These are phyloP conservation scores for Neurospora sp. DNA, from an alignment of 495 filamentous ascomycete genomes.

Conservation along the genomic window DNA sequence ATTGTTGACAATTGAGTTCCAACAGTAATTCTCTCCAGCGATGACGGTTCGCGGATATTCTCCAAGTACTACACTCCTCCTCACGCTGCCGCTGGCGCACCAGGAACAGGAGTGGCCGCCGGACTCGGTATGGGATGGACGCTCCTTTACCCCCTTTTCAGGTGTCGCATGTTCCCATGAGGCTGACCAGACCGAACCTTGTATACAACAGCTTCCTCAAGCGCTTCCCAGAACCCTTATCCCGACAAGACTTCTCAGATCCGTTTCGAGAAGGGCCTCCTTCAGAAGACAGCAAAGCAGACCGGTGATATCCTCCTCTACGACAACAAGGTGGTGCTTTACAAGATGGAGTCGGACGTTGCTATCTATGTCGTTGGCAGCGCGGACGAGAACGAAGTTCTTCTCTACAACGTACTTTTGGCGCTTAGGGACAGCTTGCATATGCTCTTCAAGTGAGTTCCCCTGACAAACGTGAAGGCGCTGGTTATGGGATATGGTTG, in stretches of 20 bases:
- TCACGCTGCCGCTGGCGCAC: conserved; percentile 53
- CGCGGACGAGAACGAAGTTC: conserved; percentile 89
- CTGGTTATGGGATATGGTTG: conserved; percentile 35
- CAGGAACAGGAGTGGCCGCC: conserved; percentile 9
- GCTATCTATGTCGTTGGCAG: conserved; percentile 86
- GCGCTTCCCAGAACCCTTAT: conserved; percentile 56
- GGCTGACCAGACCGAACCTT: not conserved
- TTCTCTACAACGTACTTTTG: conserved; percentile 87
- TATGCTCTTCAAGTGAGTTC: conserved; percentile 62
- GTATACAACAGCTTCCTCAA: conserved; percentile 7
- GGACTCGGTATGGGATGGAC: conserved; percentile 6
- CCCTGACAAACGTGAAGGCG: not conserved
- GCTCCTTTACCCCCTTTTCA: not conserved
- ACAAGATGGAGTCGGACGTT: conserved; percentile 95
- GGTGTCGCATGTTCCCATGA: not conserved
- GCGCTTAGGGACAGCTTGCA: conserved; percentile 82
- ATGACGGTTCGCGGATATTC: conserved; percentile 84
- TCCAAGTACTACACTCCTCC: conserved; percentile 91
- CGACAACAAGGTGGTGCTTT: conserved; percentile 89
- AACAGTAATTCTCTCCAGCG: conserved; percentile 53
- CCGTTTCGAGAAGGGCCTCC: conserved; percentile 87
- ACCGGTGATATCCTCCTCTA: conserved; percentile 92
- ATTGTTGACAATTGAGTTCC: not conserved
- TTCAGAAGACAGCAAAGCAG: conserved; percentile 95
- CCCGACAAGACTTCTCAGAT: conserved; percentile 86